These are phyloP conservation scores for Eremochloa ophiuroides DNA, from an alignment of 176 grass and related monocot species.

Conservation along the genomic window DNA sequence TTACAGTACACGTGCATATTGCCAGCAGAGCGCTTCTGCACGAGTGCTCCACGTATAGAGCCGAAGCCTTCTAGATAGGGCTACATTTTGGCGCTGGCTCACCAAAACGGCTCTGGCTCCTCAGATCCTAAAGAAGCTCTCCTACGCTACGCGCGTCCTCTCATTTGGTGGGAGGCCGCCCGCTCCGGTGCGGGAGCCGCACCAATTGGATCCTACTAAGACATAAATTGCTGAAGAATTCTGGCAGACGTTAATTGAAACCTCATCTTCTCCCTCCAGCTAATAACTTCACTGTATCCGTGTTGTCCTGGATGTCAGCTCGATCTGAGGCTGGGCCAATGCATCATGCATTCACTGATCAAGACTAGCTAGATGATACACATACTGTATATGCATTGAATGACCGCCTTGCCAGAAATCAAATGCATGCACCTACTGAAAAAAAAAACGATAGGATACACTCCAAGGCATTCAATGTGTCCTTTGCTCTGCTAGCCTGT, in stretches of 20 bases:
- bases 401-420: background rate
- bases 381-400: background rate
- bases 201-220: too few relatives aligned
- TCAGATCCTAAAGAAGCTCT: too few relatives aligned
- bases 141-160: too few relatives aligned
- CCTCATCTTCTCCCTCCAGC: background rate
- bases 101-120: too few relatives aligned
- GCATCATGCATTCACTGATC: background rate
- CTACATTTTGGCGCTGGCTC: too few relatives aligned
- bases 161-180: too few relatives aligned
- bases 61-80: too few relatives aligned
- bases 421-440: background rate
- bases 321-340: background rate
- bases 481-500: background rate
- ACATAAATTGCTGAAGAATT: constrained; percentile 15
- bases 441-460: background rate
- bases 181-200: too few relatives aligned
- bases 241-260: background rate
- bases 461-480: background rate
- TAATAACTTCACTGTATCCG: background rate
- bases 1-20: too few relatives aligned
- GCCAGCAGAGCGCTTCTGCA: too few relatives aligned
- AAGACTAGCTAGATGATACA: background rate
- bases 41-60: too few relatives aligned
- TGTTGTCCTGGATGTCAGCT: background rate